A percentile compares a stretch with the other conserved stretches of the same genome.
Conservation (phyloP, 2,329 filamentous ascomycete genomes). For the Aspergillus tubingensis region DNA sequence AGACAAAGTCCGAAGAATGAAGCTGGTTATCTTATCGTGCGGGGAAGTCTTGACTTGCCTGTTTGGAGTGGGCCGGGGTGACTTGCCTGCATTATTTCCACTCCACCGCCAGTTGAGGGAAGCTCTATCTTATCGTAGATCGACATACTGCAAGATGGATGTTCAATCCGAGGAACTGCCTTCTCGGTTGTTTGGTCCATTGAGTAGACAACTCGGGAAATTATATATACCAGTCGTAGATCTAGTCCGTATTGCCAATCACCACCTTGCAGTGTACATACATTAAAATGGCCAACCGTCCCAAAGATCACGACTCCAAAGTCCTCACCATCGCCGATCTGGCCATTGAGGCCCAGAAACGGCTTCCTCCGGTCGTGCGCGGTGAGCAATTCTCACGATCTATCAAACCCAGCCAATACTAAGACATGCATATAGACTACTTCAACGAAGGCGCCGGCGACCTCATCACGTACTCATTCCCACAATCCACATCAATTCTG, state of each 20-base stretch:
- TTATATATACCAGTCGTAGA: not conserved
- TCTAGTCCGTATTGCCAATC: no score
- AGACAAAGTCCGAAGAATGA: no score
- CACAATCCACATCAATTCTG: no score
- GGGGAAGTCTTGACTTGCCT: not conserved
- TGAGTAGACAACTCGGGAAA: not conserved
- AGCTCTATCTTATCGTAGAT: not conserved
- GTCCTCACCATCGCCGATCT: constrained; percentile 11
- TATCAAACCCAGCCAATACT: not conserved
- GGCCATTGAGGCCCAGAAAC: not conserved
- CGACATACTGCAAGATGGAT: not conserved
- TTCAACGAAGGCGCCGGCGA: constrained; percentile 13
- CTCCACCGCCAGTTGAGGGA: not conserved
- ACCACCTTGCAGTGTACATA: not conserved
- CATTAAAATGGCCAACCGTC: constrained; percentile 1
- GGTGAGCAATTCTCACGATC: not conserved
- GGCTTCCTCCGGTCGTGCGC: not conserved
- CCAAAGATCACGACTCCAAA: not conserved
- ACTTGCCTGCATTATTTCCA: not conserved
- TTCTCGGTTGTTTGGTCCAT: not conserved
- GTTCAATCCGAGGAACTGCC: not conserved
- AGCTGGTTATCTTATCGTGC: not conserved
- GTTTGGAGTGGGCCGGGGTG: not conserved
- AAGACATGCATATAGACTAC: constrained; percentile 3
- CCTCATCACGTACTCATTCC: constrained; percentile 1